phyloP scores from a whole-genome alignment of 805 yeast species.

The Isabelozyma gotoi region DNA sequence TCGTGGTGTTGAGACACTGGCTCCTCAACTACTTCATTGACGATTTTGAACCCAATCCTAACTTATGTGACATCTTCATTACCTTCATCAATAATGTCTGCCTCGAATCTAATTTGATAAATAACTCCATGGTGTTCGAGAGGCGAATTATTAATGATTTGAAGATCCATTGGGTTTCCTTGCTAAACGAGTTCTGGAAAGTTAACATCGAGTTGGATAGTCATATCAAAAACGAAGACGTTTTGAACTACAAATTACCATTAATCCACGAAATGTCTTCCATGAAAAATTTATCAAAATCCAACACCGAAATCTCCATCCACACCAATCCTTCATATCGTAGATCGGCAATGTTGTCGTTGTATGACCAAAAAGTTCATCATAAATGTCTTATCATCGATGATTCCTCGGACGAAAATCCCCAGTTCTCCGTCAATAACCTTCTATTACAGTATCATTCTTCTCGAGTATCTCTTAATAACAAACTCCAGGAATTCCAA shows the following conservation, averaged over 20 bases:
- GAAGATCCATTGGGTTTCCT: constrained; percentile 40
- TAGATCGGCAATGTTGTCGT: constrained; percentile 45
- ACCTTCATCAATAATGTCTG: constrained; percentile 44
- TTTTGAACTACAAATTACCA: constrained; percentile 24
- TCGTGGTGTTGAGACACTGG: constrained; percentile 90
- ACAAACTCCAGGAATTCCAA: constrained; percentile 23
- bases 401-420: constrained; percentile 29
- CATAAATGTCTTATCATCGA: constrained; percentile 35
- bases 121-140: constrained; percentile 28
- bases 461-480: constrained; percentile 31
- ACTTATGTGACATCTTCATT: constrained; percentile 45
- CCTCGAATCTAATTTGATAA: constrained; percentile 27
- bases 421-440: constrained; percentile 38
- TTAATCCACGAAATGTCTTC: constrained; percentile 20
- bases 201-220: constrained; percentile 19
- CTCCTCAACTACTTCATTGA: constrained; percentile 80
- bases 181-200: constrained; percentile 32
- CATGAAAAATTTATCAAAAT: constrained; percentile 24
- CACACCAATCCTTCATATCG: constrained; percentile 46
- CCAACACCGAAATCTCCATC: constrained; percentile 35
- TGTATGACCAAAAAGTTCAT: constrained; percentile 36
- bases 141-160: constrained; percentile 36
- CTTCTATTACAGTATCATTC: constrained; percentile 38
- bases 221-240: constrained; percentile 8
- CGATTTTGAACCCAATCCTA: constrained; percentile 52